Evolutionary conservation across 257 asterid genomes (phyloP).

Genomic region (Solanum rostratum): DNA sequence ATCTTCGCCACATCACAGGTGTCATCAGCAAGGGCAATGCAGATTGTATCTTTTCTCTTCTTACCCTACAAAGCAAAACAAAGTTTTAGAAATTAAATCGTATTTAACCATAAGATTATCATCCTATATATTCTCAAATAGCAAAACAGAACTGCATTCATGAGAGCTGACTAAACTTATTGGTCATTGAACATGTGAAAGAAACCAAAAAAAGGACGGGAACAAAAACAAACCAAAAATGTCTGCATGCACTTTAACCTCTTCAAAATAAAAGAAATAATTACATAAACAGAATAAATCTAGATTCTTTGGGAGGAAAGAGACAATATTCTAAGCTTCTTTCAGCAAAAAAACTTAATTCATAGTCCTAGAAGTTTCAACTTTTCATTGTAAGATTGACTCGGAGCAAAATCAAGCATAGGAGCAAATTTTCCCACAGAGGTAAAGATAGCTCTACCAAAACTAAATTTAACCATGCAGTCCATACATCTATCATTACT

Average conservation of each 20-base stretch:
- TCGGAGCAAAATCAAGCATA: neutral
- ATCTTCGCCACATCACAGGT: conserved; percentile 56
- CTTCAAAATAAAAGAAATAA: neutral
- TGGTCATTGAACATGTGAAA: neutral
- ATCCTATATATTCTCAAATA: neutral
- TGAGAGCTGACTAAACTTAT: neutral
- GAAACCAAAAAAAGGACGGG: neutral
- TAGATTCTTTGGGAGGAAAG: neutral
- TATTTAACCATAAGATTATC: neutral
- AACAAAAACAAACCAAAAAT: neutral
- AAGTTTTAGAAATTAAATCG: neutral
- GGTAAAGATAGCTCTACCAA: neutral
- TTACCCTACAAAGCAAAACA: conserved; percentile 30
- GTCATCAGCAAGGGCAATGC: conserved; percentile 64
- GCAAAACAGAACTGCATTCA: neutral
- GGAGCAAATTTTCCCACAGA: neutral
- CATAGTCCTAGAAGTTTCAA: neutral
- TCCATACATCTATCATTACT: neutral
- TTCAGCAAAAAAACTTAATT: neutral
- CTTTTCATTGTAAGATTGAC: neutral
- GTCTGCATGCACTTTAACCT: neutral
- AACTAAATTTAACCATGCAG: neutral
- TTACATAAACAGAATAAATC: neutral
- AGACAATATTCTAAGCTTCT: neutral
- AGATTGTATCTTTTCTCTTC: conserved; percentile 55